phyloP scores from a whole-genome alignment of 768 basidiomycete genomes.

The Naganishia kalamii region DNA sequence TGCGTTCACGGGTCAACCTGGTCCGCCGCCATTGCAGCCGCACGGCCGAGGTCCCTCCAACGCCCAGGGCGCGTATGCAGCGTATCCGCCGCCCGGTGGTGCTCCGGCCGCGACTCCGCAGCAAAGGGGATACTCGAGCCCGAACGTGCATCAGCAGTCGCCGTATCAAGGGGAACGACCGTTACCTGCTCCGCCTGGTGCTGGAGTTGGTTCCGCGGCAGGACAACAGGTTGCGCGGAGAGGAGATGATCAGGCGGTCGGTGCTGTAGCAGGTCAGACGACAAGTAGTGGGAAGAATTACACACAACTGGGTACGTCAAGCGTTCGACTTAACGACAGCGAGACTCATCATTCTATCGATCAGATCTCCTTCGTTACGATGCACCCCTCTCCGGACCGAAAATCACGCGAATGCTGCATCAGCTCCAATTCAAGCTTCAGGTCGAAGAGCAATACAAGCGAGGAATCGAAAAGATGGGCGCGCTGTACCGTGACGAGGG shows the following conservation, averaged over 20 bases:
- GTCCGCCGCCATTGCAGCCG: neutral
- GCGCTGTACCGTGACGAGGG: slow-evolving; percentile 93
- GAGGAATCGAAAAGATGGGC: slow-evolving; percentile 98
- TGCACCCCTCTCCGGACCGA: slow-evolving; percentile 88
- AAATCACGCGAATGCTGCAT: slow-evolving; percentile 95
- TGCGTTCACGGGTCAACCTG: slow-evolving; percentile 4
- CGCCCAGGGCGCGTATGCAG: neutral
- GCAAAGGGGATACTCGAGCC: slow-evolving; percentile 17
- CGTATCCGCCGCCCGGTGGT: neutral
- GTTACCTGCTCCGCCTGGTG: slow-evolving; percentile 19
- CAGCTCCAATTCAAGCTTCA: slow-evolving; percentile 99
- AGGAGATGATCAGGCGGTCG: neutral
- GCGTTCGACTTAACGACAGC: neutral
- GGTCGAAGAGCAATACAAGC: slow-evolving; percentile 95
- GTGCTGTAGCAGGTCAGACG: slow-evolving; percentile 3
- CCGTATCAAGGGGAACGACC: slow-evolving; percentile 13
- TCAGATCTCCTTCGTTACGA: slow-evolving; percentile 92
- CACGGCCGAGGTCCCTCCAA: neutral
- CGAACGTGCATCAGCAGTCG: slow-evolving; percentile 4
- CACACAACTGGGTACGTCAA: slow-evolving; percentile 40
- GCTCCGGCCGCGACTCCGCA: neutral
- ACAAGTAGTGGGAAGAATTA: slow-evolving; percentile 38
- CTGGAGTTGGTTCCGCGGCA: slow-evolving; percentile 27
- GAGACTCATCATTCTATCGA: neutral
- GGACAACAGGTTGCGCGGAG: neutral